A percentile compares a stretch with the other conserved stretches of the same genome.
Conservation (phyloP, 164 flowering plant species). For the Macadamia integrifolia region DNA sequence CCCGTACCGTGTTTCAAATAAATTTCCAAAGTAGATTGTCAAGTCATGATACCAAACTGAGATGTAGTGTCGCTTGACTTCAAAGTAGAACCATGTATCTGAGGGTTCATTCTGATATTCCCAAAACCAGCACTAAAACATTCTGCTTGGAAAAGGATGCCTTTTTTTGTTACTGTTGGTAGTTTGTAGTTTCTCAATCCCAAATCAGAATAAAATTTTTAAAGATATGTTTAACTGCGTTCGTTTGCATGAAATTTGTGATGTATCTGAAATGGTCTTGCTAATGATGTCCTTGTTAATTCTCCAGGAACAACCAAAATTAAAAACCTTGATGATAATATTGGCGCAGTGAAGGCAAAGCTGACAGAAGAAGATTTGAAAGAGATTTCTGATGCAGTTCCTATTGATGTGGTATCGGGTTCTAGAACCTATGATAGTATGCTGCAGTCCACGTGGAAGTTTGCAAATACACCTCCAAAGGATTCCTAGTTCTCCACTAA, state of each 20-base stretch:
- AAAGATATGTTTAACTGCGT: background rate
- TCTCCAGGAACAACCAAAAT: constrained; percentile 29
- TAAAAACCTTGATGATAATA: constrained; percentile 27
- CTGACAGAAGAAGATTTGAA: constrained; percentile 23
- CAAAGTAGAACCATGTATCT: no score
- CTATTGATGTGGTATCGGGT: constrained; percentile 23
- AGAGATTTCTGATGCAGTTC: constrained; percentile 28
- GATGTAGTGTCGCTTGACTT: no score
- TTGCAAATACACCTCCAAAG: constrained; percentile 30
- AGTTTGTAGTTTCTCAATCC: background rate
- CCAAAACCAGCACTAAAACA: no score
- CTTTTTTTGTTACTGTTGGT: no score
- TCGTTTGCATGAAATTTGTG: background rate
- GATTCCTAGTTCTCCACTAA: background rate
- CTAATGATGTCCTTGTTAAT: background rate
- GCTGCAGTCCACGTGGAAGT: constrained; percentile 20
- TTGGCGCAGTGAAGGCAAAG: constrained; percentile 20
- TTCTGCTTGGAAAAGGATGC: no score
- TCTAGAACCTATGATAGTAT: constrained; percentile 10
- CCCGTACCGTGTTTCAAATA: no score
- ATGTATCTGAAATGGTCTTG: background rate
- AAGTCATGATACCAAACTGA: no score
- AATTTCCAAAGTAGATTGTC: no score
- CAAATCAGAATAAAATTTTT: no score
- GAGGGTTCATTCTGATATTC: no score